Conservation (phyloP, 441 rosid species). For the Adansonia grandidieri region DNA sequence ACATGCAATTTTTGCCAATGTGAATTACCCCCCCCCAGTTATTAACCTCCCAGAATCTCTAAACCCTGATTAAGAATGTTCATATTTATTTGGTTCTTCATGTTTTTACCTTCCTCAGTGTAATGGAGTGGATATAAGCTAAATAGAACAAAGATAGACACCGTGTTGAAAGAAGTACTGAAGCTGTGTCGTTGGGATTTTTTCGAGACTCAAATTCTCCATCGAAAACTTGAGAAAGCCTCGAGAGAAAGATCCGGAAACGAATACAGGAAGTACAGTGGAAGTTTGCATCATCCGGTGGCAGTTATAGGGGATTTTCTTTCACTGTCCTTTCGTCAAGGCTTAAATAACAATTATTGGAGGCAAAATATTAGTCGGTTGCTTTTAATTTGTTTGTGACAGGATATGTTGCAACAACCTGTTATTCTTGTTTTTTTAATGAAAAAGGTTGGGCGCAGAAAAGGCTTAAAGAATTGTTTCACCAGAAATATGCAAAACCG, state of each 20-base stretch:
- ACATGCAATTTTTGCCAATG: constrained; percentile 85
- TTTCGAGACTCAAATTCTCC: constrained; percentile 54
- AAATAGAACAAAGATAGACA: constrained; percentile 58
- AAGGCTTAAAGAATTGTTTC: no score
- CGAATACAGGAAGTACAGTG: constrained; percentile 75
- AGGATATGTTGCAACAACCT: constrained; percentile 81
- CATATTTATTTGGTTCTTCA: constrained; percentile 25
- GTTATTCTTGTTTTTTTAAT: constrained; percentile 61
- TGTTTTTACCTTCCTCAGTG: constrained; percentile 49
- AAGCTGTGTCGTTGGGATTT: constrained; percentile 88
- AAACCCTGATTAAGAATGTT: constrained; percentile 12
- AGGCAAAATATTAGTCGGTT: constrained; percentile 8
- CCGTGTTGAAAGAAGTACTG: constrained; percentile 66
- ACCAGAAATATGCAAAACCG: no score
- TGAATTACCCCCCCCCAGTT: constrained; percentile 41
- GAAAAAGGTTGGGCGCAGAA: constrained; percentile 35
- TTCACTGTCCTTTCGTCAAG: background rate
- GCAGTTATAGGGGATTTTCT: background rate
- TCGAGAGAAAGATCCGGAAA: constrained; percentile 76
- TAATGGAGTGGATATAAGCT: constrained; percentile 62
- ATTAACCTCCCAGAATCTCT: background rate
- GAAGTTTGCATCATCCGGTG: constrained; percentile 39
- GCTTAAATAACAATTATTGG: background rate
- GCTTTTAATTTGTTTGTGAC: constrained; percentile 32
- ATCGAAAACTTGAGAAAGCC: constrained; percentile 65